Evolutionary conservation across 2,329 filamentous ascomycete genomes (phyloP).

Genomic region (Beauveria sp.): DNA sequence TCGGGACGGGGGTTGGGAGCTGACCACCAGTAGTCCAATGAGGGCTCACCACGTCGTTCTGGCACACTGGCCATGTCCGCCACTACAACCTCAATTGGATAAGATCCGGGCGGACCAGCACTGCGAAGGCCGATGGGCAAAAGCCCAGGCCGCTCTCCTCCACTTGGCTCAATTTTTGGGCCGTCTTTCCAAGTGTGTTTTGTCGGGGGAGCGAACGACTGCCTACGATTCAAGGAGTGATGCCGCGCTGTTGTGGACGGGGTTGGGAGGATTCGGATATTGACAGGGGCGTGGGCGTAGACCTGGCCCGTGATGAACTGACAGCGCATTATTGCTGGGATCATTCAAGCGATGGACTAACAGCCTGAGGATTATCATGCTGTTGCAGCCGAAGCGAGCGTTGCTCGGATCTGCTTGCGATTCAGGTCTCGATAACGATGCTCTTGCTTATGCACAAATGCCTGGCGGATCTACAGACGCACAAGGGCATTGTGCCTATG

Average conservation of each 20-base stretch:
- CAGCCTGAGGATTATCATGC: neutral
- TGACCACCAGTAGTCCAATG: constrained; percentile 10
- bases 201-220: neutral
- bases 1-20: constrained; percentile 8
- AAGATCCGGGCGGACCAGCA: constrained; percentile 9
- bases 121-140: constrained; percentile 9
- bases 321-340: constrained; percentile 4
- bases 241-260: neutral
- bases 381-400: neutral
- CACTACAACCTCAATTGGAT: constrained; percentile 8
- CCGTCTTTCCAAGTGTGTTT: neutral
- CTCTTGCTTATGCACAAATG: constrained; percentile 8
- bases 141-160: constrained; percentile 6
- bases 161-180: constrained; percentile 4
- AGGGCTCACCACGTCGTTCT: constrained; percentile 12
- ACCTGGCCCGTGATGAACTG: constrained; percentile 2
- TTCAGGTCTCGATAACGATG: constrained; percentile 4
- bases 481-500: constrained; percentile 3
- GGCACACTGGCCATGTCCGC: constrained; percentile 11
- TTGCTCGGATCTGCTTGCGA: constrained; percentile 2
- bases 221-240: constrained; percentile 1
- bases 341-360: neutral
- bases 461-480: constrained; percentile 8
- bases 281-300: constrained; percentile 1
- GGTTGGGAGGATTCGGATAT: constrained; percentile 9